Conservation (phyloP, 2,329 filamentous ascomycete species). For the Cucurbitaria berberidis region DNA sequence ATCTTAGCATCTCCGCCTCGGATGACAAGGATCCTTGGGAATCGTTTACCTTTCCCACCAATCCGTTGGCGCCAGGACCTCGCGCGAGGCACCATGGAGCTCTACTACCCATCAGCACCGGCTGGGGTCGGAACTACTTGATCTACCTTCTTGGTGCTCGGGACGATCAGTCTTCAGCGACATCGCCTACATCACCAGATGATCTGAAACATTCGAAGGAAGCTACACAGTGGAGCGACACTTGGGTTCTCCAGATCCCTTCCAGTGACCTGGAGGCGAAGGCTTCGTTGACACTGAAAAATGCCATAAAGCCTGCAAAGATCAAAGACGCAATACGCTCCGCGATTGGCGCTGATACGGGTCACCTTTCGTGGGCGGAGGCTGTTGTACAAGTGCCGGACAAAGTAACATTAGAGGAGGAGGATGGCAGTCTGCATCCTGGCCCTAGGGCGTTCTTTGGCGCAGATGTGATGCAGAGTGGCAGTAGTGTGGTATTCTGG, state of each 20-base stretch:
- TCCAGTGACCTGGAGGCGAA: slow-evolving; percentile 42
- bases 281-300: slow-evolving; percentile 27
- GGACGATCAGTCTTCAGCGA: slow-evolving; percentile 2
- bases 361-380: slow-evolving; percentile 52
- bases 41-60: slow-evolving; percentile 51
- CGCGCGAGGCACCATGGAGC: slow-evolving; percentile 48
- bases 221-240: slow-evolving; percentile 47
- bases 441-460: slow-evolving; percentile 53
- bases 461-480: slow-evolving; percentile 47
- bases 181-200: slow-evolving; percentile 1
- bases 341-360: slow-evolving; percentile 50
- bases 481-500: slow-evolving; percentile 49
- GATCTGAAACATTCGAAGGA: slow-evolving; percentile 16
- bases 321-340: slow-evolving; percentile 53
- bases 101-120: slow-evolving; percentile 51
- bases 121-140: slow-evolving; percentile 54
- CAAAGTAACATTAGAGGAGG: slow-evolving; percentile 35
- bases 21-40: slow-evolving; percentile 44
- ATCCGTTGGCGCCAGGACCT: slow-evolving; percentile 53
- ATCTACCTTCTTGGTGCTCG: slow-evolving; percentile 51
- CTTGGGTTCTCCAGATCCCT: slow-evolving; percentile 55
- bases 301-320: slow-evolving; percentile 50
- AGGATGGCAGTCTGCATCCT: slow-evolving; percentile 53
- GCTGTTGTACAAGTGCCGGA: slow-evolving; percentile 49
- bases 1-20: slow-evolving; percentile 29